A percentile compares a stretch with the other conserved stretches of the same genome.
phyloP scores from a whole-genome alignment of 305 asterid species.

The Solanum hybrid region DNA sequence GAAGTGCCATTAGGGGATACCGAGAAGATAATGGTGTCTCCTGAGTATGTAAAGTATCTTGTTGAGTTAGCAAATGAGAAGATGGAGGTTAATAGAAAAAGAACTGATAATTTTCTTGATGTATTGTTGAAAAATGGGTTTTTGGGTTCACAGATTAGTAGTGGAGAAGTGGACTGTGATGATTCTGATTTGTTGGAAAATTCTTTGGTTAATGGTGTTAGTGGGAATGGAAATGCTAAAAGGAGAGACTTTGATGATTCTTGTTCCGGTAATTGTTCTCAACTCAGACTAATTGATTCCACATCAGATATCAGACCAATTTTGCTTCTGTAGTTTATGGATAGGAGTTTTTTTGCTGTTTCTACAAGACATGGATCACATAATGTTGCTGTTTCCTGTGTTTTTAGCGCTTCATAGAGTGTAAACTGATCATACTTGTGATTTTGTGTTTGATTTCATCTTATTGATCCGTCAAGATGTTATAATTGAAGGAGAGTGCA shows the following conservation, averaged over 20 bases:
- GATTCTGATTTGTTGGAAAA: slow-evolving; percentile 19
- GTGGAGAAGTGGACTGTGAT: slow-evolving; percentile 4
- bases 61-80: slow-evolving; percentile 75
- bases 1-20: slow-evolving; percentile 81
- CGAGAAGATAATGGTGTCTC: slow-evolving; percentile 50
- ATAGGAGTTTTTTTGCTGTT: neutral
- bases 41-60: slow-evolving; percentile 64
- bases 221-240: slow-evolving; percentile 22
- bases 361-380: neutral
- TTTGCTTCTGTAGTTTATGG: neutral
- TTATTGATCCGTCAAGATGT: neutral
- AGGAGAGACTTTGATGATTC: slow-evolving; percentile 17
- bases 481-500: neutral
- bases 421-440: neutral
- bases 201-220: slow-evolving; percentile 19
- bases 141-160: slow-evolving; percentile 7
- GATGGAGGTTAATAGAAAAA: slow-evolving; percentile 68
- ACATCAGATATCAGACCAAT: neutral
- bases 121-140: slow-evolving; percentile 49
- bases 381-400: neutral
- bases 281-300: neutral
- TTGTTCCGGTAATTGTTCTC: slow-evolving; percentile 37
- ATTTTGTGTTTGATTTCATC: neutral
- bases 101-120: slow-evolving; percentile 49
- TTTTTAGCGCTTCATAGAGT: neutral